phyloP scores from a whole-genome alignment of 805 yeast genomes.

The Pichia nanzhaoensis region DNA sequence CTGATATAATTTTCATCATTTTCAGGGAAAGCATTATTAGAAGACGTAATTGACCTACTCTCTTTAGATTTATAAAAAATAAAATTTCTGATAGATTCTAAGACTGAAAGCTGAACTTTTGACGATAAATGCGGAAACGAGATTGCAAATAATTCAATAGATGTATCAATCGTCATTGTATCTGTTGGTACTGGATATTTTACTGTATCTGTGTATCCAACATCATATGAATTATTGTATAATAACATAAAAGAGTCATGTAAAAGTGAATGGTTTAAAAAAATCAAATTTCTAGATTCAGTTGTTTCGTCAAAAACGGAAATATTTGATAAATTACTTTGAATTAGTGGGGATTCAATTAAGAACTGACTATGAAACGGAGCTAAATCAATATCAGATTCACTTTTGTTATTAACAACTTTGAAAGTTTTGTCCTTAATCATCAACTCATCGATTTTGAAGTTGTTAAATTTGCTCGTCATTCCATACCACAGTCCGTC shows the following conservation, averaged over 20 bases:
- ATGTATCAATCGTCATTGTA: constrained; percentile 60
- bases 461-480: constrained; percentile 34
- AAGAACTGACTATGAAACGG: constrained; percentile 22
- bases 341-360: constrained; percentile 28
- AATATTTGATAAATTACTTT: constrained; percentile 23
- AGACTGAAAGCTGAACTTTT: constrained; percentile 80
- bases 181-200: constrained; percentile 37
- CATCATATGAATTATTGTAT: constrained; percentile 20
- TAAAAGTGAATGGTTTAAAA: constrained; percentile 35
- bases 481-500: constrained; percentile 38
- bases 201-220: constrained; percentile 32
- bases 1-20: constrained; percentile 10
- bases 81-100: constrained; percentile 67
- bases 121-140: constrained; percentile 65
- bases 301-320: constrained; percentile 33
- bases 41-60: constrained; percentile 11
- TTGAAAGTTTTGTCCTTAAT: constrained; percentile 16
- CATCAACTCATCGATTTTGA: constrained; percentile 28
- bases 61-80: constrained; percentile 36
- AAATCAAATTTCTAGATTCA: constrained; percentile 26
- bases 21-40: constrained; percentile 7
- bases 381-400: constrained; percentile 23
- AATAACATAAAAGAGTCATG: constrained; percentile 36
- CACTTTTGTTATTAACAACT: constrained; percentile 1
- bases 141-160: constrained; percentile 68